Evolutionary conservation across 352 stramenopile species (phyloP), one percentile per base, ranked within the genome.

Genomic region (Phytopythium helicoides): DNA sequence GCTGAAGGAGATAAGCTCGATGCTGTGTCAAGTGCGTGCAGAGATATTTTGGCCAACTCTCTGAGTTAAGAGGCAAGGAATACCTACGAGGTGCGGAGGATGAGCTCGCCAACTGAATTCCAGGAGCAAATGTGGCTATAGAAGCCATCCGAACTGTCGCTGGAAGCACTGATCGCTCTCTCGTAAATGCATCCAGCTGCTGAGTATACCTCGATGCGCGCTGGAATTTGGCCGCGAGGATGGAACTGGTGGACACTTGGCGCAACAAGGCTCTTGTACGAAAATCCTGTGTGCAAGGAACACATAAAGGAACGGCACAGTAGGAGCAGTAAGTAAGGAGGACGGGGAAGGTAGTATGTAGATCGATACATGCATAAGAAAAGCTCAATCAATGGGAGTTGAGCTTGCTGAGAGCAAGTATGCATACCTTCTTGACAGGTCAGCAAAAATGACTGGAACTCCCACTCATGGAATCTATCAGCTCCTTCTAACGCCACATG

Each of bases 101-200:
- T 28, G 10, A 87, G 37, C n/a, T 42, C 41, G 26, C 76, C 79
- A 28, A 25, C 39, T 25, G 22, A 35, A 38, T 73, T 53, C 79
- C 79, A 89, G 4, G 21, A 65, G 51, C 79, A 86, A 8, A 83
- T 62, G 23, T 52, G 50, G 76, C 73, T 84, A 48, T 87, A 86
- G 47, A 83, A 82, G 5, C 63, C 51, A 19, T 42, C 34, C 21
- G 60, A 86, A 41, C 14, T 49, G 57, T 18, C 45, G 54, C 42
- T 86, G 67, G 51, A 69, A 66, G 5, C 28, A 44, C 34, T 14
- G 60, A 86, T 42, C 11, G 52, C 57, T 18, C 45, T 52, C 46
- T 86, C 72, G 51, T 70, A 66, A 39, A 81, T 31, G n/a, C 83
- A 61, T 18, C 72, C 74, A 0, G 56, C 45, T 26, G 48, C 58